These are phyloP conservation scores for Rhizopus arrhizus DNA, from an alignment of 371 early-diverging fungal genomes.

Conservation along the genomic window DNA sequence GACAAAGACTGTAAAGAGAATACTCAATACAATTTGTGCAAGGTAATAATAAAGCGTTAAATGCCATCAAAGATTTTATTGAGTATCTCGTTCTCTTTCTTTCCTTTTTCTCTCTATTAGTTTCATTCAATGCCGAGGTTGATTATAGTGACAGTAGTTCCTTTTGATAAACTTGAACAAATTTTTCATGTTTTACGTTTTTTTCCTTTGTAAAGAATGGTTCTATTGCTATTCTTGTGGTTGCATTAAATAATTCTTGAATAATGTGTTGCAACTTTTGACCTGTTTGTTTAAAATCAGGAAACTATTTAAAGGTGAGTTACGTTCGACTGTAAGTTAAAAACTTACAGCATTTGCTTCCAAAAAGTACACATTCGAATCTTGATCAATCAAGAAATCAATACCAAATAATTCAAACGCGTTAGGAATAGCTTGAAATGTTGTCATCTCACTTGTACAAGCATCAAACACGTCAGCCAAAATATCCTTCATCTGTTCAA, in stretches of 20 bases:
- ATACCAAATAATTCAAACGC: slow-evolving; percentile 75
- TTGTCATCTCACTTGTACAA: slow-evolving; percentile 62
- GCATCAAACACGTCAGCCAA: slow-evolving; percentile 65
- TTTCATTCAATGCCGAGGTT: not conserved
- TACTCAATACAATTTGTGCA: too few relatives aligned
- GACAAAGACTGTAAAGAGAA: too few relatives aligned
- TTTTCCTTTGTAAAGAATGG: slow-evolving; percentile 41
- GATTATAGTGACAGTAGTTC: slow-evolving; percentile 35
- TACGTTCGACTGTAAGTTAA: slow-evolving; percentile 2
- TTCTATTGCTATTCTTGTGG: slow-evolving; percentile 47
- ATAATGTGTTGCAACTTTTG: slow-evolving; percentile 55
- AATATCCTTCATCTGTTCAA: slow-evolving; percentile 61
- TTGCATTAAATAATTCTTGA: slow-evolving; percentile 63
- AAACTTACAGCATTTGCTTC: slow-evolving; percentile 69
- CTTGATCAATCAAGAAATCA: slow-evolving; percentile 68
- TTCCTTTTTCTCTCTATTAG: not conserved
- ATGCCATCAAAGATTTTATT: too few relatives aligned
- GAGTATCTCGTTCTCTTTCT: not conserved
- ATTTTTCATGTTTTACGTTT: slow-evolving; percentile 20
- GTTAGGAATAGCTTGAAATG: slow-evolving; percentile 70
- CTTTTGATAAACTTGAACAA: slow-evolving; percentile 46
- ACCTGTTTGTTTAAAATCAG: slow-evolving; percentile 79
- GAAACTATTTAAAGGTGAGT: slow-evolving; percentile 40
- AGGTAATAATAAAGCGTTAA: too few relatives aligned
- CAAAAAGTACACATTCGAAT: slow-evolving; percentile 56